Conservation (phyloP, 2,329 filamentous ascomycete species). For the Fusarium globosum region DNA sequence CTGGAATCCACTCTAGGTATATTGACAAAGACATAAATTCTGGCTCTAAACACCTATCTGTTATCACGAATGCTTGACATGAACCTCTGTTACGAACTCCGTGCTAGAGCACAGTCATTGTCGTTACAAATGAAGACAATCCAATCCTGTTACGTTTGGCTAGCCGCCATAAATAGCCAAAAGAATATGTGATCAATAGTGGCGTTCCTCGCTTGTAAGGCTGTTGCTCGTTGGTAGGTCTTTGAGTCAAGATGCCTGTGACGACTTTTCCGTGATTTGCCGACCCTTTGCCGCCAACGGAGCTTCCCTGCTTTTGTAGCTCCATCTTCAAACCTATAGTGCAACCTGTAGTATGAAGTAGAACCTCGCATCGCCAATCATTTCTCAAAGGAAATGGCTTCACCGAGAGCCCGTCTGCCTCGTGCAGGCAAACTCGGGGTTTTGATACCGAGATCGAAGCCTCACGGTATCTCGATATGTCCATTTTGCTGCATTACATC, state of each 20-base stretch:
- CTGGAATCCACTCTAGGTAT: neutral
- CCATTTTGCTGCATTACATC: slow-evolving; percentile 48
- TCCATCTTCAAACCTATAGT: slow-evolving; percentile 25
- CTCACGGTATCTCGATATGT: slow-evolving; percentile 40
- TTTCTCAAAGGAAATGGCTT: slow-evolving; percentile 45
- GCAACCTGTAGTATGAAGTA: neutral
- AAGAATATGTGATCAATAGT: slow-evolving; percentile 23
- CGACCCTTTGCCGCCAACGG: slow-evolving; percentile 41
- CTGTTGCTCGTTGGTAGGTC: slow-evolving; percentile 10
- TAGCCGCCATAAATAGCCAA: neutral
- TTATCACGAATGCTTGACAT: neutral
- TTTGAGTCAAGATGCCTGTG: slow-evolving; percentile 14
- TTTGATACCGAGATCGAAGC: slow-evolving; percentile 33
- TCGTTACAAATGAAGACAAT: neutral
- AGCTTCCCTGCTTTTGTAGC: slow-evolving; percentile 34
- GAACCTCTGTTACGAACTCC: neutral
- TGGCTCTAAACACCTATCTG: neutral
- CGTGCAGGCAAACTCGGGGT: slow-evolving; percentile 44
- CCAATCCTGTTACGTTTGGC: neutral
- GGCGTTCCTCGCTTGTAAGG: slow-evolving; percentile 12
- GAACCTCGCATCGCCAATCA: slow-evolving; percentile 35
- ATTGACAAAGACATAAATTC: neutral
- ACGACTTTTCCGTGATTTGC: slow-evolving; percentile 42
- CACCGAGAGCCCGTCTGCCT: slow-evolving; percentile 46
- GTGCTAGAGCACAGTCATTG: neutral